Conservation (phyloP, 1,284 basidiomycete species). For the Melampsora abietis-canadensis region DNA sequence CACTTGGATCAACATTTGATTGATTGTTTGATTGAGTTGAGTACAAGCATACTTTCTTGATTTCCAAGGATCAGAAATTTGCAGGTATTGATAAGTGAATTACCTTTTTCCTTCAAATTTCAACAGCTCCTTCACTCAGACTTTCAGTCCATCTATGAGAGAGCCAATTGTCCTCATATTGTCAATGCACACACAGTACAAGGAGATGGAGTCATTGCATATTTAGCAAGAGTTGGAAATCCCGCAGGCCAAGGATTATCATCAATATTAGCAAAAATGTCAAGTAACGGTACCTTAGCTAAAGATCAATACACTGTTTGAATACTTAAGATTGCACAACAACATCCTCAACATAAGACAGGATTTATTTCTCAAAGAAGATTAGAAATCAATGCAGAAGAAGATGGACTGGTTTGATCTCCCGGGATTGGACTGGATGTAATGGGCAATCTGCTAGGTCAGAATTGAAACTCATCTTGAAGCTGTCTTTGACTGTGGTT, state of each 20-base stretch:
- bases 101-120: slow-evolving; percentile 68
- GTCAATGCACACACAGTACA: slow-evolving; percentile 91
- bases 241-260: slow-evolving; percentile 84
- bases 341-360: slow-evolving; percentile 77
- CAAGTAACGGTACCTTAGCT: slow-evolving; percentile 79
- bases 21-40: slow-evolving; percentile 67
- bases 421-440: slow-evolving; percentile 85
- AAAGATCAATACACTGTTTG: slow-evolving; percentile 78
- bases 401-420: slow-evolving; percentile 87
- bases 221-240: slow-evolving; percentile 77
- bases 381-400: slow-evolving; percentile 53
- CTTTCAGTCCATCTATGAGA: slow-evolving; percentile 85
- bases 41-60: slow-evolving; percentile 84
- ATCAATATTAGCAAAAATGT: slow-evolving; percentile 93
- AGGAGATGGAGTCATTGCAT: slow-evolving; percentile 85
- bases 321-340: slow-evolving; percentile 82
- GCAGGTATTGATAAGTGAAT: slow-evolving; percentile 80
- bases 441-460: slow-evolving; percentile 83
- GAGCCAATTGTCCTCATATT: slow-evolving; percentile 89
- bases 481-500: slow-evolving; percentile 76
- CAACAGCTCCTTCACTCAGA: too few species aligned
- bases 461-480: slow-evolving; percentile 90
- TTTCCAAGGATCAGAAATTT: slow-evolving; percentile 98
- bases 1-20: slow-evolving; percentile 80
- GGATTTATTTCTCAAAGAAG: slow-evolving; percentile 83